Percentiles rank a stretch among this genome's conserved stretches.
phyloP scores from a whole-genome alignment of 2,329 filamentous ascomycete species.

The Claviceps sp. region DNA sequence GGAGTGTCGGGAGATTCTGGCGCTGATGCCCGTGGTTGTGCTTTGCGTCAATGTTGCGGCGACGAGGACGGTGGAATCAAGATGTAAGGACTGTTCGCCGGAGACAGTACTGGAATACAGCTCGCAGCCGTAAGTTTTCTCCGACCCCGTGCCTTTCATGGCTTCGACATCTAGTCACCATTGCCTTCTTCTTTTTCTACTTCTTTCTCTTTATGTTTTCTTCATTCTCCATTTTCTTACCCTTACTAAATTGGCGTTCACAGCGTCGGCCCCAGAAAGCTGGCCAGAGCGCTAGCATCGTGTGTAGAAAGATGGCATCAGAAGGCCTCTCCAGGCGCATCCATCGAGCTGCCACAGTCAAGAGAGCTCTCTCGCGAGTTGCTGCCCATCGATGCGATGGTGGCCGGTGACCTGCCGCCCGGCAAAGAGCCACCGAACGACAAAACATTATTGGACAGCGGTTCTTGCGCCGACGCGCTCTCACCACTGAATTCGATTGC shows the following conservation, averaged over 20 bases:
- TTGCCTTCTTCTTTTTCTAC: not conserved
- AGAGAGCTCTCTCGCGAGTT: not conserved
- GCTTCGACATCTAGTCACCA: no score
- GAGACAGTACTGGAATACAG: conserved; percentile 19
- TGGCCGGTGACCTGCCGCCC: not conserved
- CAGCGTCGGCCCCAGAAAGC: conserved; percentile 23
- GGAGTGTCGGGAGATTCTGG: not conserved
- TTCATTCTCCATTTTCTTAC: not conserved
- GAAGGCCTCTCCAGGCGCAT: not conserved
- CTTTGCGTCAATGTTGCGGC: conserved; percentile 19
- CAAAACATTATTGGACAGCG: not conserved
- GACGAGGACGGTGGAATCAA: conserved; percentile 9
- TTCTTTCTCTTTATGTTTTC: not conserved
- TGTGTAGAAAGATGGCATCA: not conserved
- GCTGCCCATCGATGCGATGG: not conserved
- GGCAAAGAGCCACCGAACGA: not conserved
- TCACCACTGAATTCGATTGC: not conserved
- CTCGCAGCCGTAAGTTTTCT: conserved; percentile 21
- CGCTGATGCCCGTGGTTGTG: conserved; percentile 15
- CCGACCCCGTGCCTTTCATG: no score
- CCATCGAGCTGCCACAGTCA: not conserved
- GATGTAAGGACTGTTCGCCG: conserved; percentile 1
- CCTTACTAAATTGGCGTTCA: not conserved
- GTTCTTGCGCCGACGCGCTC: not conserved
- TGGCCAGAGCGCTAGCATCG: conserved; percentile 8